Conservation (phyloP, 148 eudicot species). For the Drosera capensis region DNA sequence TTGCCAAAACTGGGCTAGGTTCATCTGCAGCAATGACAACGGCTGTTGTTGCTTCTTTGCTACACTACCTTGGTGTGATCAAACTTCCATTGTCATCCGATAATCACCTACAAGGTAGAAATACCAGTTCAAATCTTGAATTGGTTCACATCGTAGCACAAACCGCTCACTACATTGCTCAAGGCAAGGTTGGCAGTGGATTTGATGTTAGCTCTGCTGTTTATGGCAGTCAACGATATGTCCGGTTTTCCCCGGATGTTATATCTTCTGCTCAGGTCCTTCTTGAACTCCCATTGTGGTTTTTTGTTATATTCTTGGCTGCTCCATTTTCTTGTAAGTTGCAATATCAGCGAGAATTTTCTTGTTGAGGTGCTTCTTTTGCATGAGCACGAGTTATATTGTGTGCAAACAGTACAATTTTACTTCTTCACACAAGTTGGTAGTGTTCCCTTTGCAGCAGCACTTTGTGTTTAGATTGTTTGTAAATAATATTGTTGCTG, state of each 20-base stretch:
- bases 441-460: no score
- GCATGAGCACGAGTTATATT: no score
- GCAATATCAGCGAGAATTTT: no score
- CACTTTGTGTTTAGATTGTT: no score
- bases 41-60: constrained; percentile 90
- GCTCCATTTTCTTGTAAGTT: background rate
- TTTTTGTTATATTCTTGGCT: background rate
- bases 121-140: constrained; percentile 36
- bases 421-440: no score
- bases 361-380: no score
- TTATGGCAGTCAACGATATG: constrained; percentile 95
- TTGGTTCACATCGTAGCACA: constrained; percentile 59
- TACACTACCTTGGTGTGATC: constrained; percentile 81
- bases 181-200: constrained; percentile 98
- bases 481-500: no score
- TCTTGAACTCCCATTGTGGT: background rate
- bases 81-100: constrained; percentile 32
- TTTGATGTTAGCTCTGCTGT: constrained; percentile 98
- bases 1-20: constrained; percentile 97
- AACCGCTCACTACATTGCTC: constrained; percentile 92
- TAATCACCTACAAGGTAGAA: constrained; percentile 16
- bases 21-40: constrained; percentile 99
- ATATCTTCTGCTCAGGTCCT: constrained; percentile 87
- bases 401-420: no score
- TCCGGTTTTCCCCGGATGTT: constrained; percentile 94